phyloP scores from a whole-genome alignment of 345 rosid species.

The Eutrema heterophyllum region DNA sequence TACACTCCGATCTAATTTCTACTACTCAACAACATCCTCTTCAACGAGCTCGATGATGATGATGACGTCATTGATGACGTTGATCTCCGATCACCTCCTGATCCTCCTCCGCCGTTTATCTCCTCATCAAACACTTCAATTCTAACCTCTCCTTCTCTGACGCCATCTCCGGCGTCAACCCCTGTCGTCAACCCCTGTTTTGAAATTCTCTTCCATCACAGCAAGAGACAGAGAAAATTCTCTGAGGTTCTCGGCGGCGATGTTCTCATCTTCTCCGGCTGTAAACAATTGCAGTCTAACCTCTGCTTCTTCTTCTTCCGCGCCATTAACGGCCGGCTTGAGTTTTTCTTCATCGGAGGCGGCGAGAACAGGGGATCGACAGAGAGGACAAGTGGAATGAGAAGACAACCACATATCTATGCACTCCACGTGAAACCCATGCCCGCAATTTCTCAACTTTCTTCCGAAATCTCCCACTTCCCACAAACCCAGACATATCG shows the following conservation, averaged over 20 bases:
- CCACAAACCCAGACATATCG: conserved; percentile 58
- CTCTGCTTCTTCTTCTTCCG: conserved; percentile 7
- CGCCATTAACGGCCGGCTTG: conserved; percentile 29
- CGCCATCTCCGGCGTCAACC: not conserved
- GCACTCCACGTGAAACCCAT: conserved; percentile 72
- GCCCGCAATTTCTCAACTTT: conserved; percentile 56
- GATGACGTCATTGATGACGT: conserved; percentile 28
- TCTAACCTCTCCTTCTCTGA: conserved; percentile 14
- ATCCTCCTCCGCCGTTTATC: conserved; percentile 15
- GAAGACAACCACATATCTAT: conserved; percentile 80
- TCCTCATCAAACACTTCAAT: conserved; percentile 31
- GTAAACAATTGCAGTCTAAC: conserved; percentile 7
- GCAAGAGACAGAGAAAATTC: not conserved
- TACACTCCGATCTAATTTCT: conserved; percentile 52
- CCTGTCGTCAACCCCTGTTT: conserved; percentile 17
- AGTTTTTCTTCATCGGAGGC: not conserved
- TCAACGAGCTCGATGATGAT: conserved; percentile 39
- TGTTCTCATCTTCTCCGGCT: conserved; percentile 21
- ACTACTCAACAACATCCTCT: conserved; percentile 65
- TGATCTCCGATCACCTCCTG: conserved; percentile 21
- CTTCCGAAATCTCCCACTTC: conserved; percentile 62
- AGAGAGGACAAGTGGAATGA: conserved; percentile 67
- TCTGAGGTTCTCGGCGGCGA: not conserved
- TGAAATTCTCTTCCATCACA: conserved; percentile 10
- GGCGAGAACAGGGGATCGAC: conserved; percentile 40